phyloP scores from a whole-genome alignment of 169 alveolate species.

The Cryptosporidium parvum region DNA sequence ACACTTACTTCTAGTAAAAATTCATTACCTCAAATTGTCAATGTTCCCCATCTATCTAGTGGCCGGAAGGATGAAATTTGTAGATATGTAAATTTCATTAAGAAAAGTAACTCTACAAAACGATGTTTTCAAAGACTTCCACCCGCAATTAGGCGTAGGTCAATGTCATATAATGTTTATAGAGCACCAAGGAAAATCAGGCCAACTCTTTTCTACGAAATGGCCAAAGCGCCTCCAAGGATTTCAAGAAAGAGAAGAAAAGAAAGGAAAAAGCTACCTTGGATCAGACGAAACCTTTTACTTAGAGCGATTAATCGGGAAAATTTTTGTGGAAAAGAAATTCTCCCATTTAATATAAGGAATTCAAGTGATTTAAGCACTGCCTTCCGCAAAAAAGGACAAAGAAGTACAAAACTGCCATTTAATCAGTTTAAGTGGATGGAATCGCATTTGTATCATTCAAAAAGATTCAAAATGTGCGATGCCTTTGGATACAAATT shows the following conservation, averaged over 20 bases:
- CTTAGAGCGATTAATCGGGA: constrained; percentile 40
- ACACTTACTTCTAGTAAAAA: background rate
- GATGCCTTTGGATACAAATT: constrained; percentile 69
- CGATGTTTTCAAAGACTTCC: constrained; percentile 69
- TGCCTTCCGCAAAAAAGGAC: background rate
- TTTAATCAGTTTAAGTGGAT: constrained; percentile 56
- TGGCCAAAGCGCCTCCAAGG: constrained; percentile 64
- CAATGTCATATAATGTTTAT: constrained; percentile 64
- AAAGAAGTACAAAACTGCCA: background rate
- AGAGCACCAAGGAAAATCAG: constrained; percentile 65
- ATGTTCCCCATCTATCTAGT: constrained; percentile 28
- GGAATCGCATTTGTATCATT: constrained; percentile 59
- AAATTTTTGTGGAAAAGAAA: constrained; percentile 36
- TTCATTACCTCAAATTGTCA: constrained; percentile 46
- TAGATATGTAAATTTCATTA: constrained; percentile 20
- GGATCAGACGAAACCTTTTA: constrained; percentile 9
- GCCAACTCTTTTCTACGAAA: constrained; percentile 17
- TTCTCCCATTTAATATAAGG: background rate
- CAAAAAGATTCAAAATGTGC: constrained; percentile 73
- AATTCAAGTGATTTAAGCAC: background rate
- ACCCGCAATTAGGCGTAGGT: constrained; percentile 56
- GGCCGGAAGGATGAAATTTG: constrained; percentile 45
- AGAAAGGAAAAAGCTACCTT: constrained; percentile 20
- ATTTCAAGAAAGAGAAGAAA: constrained; percentile 17
- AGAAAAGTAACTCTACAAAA: constrained; percentile 46